phyloP scores from a whole-genome alignment of 805 yeast species.

The Sugiyamaella boreocaroliniensis region DNA sequence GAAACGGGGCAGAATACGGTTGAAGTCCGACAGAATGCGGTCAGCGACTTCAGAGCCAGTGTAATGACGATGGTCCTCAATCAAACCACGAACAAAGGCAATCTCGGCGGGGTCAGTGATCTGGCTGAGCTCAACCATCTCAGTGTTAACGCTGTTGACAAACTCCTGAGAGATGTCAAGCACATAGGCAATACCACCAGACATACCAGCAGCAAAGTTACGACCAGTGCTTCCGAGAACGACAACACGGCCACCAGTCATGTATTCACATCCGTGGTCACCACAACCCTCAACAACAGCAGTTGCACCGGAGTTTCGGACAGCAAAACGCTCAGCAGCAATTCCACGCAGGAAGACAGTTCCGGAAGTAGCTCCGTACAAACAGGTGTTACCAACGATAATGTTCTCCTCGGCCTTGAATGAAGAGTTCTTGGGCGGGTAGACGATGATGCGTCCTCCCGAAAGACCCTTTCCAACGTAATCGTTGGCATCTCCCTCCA shows the following conservation, averaged over 20 bases:
- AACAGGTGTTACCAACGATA: conserved; percentile 93
- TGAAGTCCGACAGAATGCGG: conserved; percentile 75
- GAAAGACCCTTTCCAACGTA: conserved; percentile 96
- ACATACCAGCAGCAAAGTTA: conserved; percentile 95
- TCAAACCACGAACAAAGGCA: conserved; percentile 85
- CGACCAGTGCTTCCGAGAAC: conserved; percentile 88
- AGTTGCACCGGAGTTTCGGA: conserved; percentile 96
- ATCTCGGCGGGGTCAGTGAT: conserved; percentile 85
- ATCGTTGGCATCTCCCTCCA: conserved; percentile 97
- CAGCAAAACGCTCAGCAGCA: conserved; percentile 98
- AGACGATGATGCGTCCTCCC: conserved; percentile 89
- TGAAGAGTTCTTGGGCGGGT: conserved; percentile 76
- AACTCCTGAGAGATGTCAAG: conserved; percentile 93
- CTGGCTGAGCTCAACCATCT: conserved; percentile 71
- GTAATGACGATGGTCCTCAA: conserved; percentile 93
- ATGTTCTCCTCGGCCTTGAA: conserved; percentile 96
- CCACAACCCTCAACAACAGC: conserved; percentile 97
- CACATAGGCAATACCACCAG: conserved; percentile 98
- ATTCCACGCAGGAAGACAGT: conserved; percentile 90
- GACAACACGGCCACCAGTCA: conserved; percentile 98
- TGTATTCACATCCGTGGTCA: conserved; percentile 98
- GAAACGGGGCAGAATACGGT: conserved; percentile 78
- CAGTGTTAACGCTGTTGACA: conserved; percentile 67
- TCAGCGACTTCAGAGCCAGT: conserved; percentile 89
- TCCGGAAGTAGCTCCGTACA: conserved; percentile 97